Base-by-base conservation (phyloP, 2,329 filamentous ascomycete genomes). In the Talaromyces sp. region DNA sequence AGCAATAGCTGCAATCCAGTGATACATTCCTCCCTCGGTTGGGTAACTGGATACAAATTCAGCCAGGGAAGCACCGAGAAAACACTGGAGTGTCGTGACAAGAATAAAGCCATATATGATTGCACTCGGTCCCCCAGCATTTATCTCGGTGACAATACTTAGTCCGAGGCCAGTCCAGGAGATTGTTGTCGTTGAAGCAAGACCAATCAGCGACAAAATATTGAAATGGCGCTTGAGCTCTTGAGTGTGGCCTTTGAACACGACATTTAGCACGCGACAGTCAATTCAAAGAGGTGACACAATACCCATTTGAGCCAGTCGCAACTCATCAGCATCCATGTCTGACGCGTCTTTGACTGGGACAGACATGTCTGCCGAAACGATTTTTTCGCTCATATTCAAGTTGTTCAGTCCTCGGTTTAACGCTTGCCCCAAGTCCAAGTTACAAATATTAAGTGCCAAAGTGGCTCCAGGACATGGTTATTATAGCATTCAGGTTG, bases 101-200 rank as follows among this genome's bases (percentile, higher is more conserved):
- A 81, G 71, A 57, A 81, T 77, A 59, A 81, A 80, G 56, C 79
- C 79, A 62, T 81, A 81, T 59, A 80, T 81, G n/a, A 81, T 70
- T 70, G 54, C 54, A 19, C 77, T 75, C 21, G 80, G 79, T 0
- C 80, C 80, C 12, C 80, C 80, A 26, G 79, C 78, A 48, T 75
- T 74, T 58, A 82, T 80, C 48, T 77, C 77, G 1, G 80, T 80
- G 46, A 79, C 76, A 50, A 80, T 67, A 0, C 76, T 76, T 3
- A 79, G 67, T 14, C 78, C 77, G 1, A 80, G 72, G 17, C 70
- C 71, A 68, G 55, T 27, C 32, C 50, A 61, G 6, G 52, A 56
- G 32, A 81, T 81, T 14, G 79, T 81, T n/a, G 77, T 78, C 7
- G 78, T 79, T 6, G 79, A 80, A 1, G 79, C 79, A 11, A 81